Evolutionary conservation across 2,329 filamentous ascomycete species (phyloP).

Genomic region (Phialophora macrospora): DNA sequence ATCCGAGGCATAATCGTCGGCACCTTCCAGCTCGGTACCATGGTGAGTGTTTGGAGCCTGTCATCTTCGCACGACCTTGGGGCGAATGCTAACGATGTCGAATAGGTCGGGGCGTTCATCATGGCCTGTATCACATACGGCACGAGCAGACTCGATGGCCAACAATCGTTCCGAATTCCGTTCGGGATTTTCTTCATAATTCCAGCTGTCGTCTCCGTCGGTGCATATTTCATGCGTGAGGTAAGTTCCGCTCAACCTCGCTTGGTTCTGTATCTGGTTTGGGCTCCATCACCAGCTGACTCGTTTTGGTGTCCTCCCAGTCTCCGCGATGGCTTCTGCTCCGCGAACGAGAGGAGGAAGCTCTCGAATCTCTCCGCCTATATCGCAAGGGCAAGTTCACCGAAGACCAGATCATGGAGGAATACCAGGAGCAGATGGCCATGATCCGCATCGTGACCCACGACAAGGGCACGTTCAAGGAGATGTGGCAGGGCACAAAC

Average conservation of each 20-base stretch:
- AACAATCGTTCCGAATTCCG: constrained; percentile 24
- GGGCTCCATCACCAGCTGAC: not conserved
- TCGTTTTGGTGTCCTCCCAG: constrained; percentile 23
- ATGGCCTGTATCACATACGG: constrained; percentile 24
- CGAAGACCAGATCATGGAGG: constrained; percentile 26
- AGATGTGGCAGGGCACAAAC: constrained; percentile 27
- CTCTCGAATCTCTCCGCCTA: constrained; percentile 37
- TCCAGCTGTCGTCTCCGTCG: constrained; percentile 13
- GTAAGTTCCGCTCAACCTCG: not conserved
- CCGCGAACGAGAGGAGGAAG: constrained; percentile 40
- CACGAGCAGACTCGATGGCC: constrained; percentile 20
- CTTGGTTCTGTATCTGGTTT: not conserved
- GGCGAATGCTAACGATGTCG: not conserved
- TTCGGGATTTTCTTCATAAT: constrained; percentile 29
- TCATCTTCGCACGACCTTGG: not conserved
- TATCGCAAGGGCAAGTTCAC: constrained; percentile 26
- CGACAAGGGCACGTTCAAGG: constrained; percentile 29
- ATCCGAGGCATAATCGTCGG: constrained; percentile 28
- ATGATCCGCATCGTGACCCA: constrained; percentile 20
- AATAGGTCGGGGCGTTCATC: constrained; percentile 25
- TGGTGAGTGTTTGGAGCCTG: constrained; percentile 16
- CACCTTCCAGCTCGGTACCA: constrained; percentile 26
- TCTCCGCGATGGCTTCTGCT: constrained; percentile 44
- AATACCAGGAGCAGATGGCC: constrained; percentile 19
- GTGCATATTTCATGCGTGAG: constrained; percentile 25